Percentiles rank a stretch among this genome's conserved stretches.
Conservation (phyloP, 176 grass and related monocot species). For the Musa troglodytarum region DNA sequence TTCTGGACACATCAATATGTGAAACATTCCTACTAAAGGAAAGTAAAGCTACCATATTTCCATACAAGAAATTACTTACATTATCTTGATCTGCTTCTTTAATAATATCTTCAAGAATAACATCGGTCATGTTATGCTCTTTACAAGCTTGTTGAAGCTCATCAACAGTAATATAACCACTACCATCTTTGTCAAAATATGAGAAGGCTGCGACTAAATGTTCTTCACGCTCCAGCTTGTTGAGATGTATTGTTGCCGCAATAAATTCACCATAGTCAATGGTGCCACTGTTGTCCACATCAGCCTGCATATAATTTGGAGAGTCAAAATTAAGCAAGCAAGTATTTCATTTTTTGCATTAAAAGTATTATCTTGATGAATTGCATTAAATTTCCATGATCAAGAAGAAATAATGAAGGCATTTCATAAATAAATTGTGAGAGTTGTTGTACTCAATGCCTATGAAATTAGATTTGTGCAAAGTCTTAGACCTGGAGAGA, state of each 20-base stretch:
- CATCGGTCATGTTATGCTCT: slow-evolving; percentile 97
- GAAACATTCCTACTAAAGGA: slow-evolving; percentile 1
- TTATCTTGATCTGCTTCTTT: slow-evolving; percentile 97
- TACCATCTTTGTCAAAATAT: slow-evolving; percentile 98
- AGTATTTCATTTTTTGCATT: slow-evolving; percentile 11
- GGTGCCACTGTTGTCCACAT: slow-evolving; percentile 92
- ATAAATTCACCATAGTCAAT: slow-evolving; percentile 99
- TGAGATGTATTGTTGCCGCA: slow-evolving; percentile 96
- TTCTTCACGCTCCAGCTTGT: slow-evolving; percentile 93
- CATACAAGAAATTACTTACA: slow-evolving; percentile 41
- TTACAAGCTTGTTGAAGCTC: slow-evolving; percentile 91
- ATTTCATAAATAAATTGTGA: too few species aligned
- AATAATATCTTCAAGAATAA: slow-evolving; percentile 93
- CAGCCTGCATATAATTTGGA: slow-evolving; percentile 54
- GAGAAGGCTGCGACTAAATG: slow-evolving; percentile 87
- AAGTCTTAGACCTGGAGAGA: too few species aligned
- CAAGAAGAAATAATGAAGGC: too few species aligned
- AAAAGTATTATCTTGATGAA: not conserved
- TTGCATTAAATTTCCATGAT: too few species aligned
- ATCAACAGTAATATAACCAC: slow-evolving; percentile 96
- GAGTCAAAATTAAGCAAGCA: slow-evolving; percentile 16
- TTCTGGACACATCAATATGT: too few species aligned
- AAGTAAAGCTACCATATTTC: slow-evolving; percentile 9
- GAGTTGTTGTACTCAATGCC: too few species aligned
- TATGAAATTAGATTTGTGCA: too few species aligned